Evolutionary conservation across 2,329 filamentous ascomycete genomes (phyloP).

Genomic region (Cladosporium sp.): DNA sequence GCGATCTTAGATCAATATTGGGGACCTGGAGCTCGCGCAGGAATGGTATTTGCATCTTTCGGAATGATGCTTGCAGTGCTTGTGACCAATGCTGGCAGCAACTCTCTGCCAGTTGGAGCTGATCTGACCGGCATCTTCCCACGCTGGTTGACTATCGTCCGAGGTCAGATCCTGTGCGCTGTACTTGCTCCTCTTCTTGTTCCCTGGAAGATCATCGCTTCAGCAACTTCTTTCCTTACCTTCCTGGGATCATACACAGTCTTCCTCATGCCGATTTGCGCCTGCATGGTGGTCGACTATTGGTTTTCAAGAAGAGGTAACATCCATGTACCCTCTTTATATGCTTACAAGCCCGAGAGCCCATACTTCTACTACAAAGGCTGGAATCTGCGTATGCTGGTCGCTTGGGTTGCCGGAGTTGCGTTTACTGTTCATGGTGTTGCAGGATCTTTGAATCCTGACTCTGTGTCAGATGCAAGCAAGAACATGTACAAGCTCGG

Average conservation of each 20-base stretch:
- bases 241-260: constrained; percentile 41
- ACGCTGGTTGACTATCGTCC: constrained; percentile 39
- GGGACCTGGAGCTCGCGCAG: background rate
- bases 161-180: constrained; percentile 40
- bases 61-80: constrained; percentile 20
- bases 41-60: background rate
- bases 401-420: constrained; percentile 19
- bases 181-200: constrained; percentile 35
- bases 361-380: constrained; percentile 22
- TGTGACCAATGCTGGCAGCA: constrained; percentile 41
- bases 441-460: background rate
- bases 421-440: constrained; percentile 9
- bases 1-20: constrained; percentile 32
- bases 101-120: constrained; percentile 39
- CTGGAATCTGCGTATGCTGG: constrained; percentile 20
- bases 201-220: constrained; percentile 43
- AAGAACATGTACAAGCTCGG: constrained; percentile 7
- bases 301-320: constrained; percentile 38
- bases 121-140: constrained; percentile 42
- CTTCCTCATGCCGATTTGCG: constrained; percentile 40
- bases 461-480: background rate
- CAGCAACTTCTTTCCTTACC: constrained; percentile 38
- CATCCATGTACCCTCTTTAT: constrained; percentile 38
- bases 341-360: constrained; percentile 18
- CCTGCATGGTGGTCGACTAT: constrained; percentile 40